Base-by-base conservation (phyloP, 2,329 filamentous ascomycete genomes). In the Fusarium zealandicum region DNA sequence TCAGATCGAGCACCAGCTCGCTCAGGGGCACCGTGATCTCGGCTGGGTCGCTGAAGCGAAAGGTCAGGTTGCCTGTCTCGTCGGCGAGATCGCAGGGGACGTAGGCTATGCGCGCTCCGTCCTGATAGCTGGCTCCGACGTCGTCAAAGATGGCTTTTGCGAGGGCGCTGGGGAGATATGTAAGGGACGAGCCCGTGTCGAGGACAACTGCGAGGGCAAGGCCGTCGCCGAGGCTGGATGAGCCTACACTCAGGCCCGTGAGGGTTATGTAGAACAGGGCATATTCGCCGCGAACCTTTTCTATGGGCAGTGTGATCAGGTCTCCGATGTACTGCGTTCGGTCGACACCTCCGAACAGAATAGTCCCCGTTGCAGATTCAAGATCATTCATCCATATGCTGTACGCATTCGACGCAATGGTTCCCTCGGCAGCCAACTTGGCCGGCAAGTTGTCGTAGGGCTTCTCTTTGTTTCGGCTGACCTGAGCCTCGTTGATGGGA, bases 371-470 rank as follows among this genome's bases (percentile, higher is more conserved):
- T 64, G 73, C 83, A 18, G 88, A 77, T 58, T 86, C 80, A 7
- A 91, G 75, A 67, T 92, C 88, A 73, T 92, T 89, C 14, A 92
- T 77, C 85, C 87, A 92, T 36, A 93, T 73, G 67, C 87, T 90
- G 75, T 88, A 93, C 2, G 88, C 86, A 48, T 82, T 87, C 14
- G 87, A 85, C 14, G 81, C 73, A 61, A 90, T 90, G 42, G 81
- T 48, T 7, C 84, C 85, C 4, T 82, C 77, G 25, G 82, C 72
- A 1, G 83, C 83, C 76, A 93, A 77, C 54, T 83, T 83, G 35
- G 82, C 80, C 2, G 89, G 89, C 6, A 93, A 76, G 70, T 92
- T 93, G 36, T 84, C 73, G 72, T 93, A 93, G 1, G 82, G 51
- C 4, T 74, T 52, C 51, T 77, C 72, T 6, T 80, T 78, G 8